These are phyloP conservation scores for Triangularia setosa DNA, from an alignment of 2,329 filamentous ascomycete genomes.

Conservation along the genomic window DNA sequence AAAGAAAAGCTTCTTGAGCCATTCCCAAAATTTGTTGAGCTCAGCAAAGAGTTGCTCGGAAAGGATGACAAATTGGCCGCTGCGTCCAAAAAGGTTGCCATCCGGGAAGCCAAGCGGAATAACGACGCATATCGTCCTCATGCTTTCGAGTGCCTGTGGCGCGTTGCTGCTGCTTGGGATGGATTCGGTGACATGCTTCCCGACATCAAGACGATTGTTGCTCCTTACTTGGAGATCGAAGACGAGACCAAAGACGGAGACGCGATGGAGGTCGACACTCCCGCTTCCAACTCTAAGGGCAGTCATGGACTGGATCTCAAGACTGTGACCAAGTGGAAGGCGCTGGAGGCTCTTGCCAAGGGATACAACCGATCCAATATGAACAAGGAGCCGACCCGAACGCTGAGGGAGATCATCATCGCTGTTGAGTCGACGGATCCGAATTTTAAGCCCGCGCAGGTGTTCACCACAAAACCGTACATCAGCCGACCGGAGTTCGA, in stretches of 20 bases:
- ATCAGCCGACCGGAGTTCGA: slow-evolving; percentile 38
- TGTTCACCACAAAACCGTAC: slow-evolving; percentile 32
- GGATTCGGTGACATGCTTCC: slow-evolving; percentile 64
- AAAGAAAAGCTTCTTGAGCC: slow-evolving; percentile 82
- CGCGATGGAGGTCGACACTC: slow-evolving; percentile 64
- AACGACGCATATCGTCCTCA: slow-evolving; percentile 79
- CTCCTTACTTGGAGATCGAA: slow-evolving; percentile 55
- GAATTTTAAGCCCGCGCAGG: slow-evolving; percentile 22
- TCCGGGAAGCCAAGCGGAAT: slow-evolving; percentile 87
- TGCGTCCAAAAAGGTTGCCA: slow-evolving; percentile 72
- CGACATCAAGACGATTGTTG: slow-evolving; percentile 62
- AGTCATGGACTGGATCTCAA: slow-evolving; percentile 32
- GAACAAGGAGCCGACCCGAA: slow-evolving; percentile 33
- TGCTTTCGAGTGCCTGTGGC: slow-evolving; percentile 68
- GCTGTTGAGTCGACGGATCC: slow-evolving; percentile 30
- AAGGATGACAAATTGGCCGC: slow-evolving; percentile 50
- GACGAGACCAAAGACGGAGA: slow-evolving; percentile 62
- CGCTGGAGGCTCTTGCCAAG: slow-evolving; percentile 46
- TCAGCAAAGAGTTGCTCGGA: slow-evolving; percentile 56
- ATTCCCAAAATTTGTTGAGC: slow-evolving; percentile 72
- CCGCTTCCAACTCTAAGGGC: slow-evolving; percentile 20
- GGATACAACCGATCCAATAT: slow-evolving; percentile 45
- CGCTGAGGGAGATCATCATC: slow-evolving; percentile 39
- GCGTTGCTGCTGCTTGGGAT: slow-evolving; percentile 63
- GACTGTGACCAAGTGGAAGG: slow-evolving; percentile 45